Conservation (phyloP, 2,329 filamentous ascomycete genomes). For the Periconia sp. region DNA sequence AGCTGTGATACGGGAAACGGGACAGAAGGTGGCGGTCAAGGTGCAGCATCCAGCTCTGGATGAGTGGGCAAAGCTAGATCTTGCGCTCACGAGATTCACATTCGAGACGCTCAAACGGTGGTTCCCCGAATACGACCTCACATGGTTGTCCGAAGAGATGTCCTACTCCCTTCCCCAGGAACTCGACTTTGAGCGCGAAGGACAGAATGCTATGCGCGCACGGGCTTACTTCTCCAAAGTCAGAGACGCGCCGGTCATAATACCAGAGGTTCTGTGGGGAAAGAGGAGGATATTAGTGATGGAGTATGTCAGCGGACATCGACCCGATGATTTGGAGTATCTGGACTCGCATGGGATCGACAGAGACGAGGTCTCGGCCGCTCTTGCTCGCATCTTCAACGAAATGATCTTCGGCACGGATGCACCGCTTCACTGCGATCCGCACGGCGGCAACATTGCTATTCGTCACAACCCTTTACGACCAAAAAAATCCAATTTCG, state of each 20-base stretch:
- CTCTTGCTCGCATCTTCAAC: slow-evolving; percentile 92
- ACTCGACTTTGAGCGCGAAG: slow-evolving; percentile 87
- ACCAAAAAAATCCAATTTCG: slow-evolving; percentile 75
- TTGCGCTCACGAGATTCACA: slow-evolving; percentile 84
- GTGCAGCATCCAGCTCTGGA: slow-evolving; percentile 90
- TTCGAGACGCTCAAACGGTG: slow-evolving; percentile 89
- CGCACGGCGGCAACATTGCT: slow-evolving; percentile 94
- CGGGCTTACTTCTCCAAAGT: slow-evolving; percentile 80
- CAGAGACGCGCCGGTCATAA: slow-evolving; percentile 78
- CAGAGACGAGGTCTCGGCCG: slow-evolving; percentile 92
- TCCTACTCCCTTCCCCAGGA: slow-evolving; percentile 88
- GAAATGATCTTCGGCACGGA: slow-evolving; percentile 97
- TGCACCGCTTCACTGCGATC: slow-evolving; percentile 93
- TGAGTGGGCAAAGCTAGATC: slow-evolving; percentile 87
- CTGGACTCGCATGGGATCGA: slow-evolving; percentile 87
- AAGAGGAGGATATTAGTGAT: slow-evolving; percentile 91
- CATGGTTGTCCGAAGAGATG: slow-evolving; percentile 95
- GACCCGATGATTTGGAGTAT: slow-evolving; percentile 87
- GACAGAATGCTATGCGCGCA: slow-evolving; percentile 79
- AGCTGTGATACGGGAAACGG: slow-evolving; percentile 80
- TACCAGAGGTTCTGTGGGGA: slow-evolving; percentile 89
- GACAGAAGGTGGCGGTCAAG: slow-evolving; percentile 91
- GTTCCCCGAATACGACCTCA: slow-evolving; percentile 97
- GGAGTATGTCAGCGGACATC: slow-evolving; percentile 86
- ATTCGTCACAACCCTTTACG: slow-evolving; percentile 76